Percentiles rank a stretch among this genome's conserved stretches.
Evolutionary conservation across 73 alveolate genomes (phyloP).

Genomic region (Effrenium voratum): DNA sequence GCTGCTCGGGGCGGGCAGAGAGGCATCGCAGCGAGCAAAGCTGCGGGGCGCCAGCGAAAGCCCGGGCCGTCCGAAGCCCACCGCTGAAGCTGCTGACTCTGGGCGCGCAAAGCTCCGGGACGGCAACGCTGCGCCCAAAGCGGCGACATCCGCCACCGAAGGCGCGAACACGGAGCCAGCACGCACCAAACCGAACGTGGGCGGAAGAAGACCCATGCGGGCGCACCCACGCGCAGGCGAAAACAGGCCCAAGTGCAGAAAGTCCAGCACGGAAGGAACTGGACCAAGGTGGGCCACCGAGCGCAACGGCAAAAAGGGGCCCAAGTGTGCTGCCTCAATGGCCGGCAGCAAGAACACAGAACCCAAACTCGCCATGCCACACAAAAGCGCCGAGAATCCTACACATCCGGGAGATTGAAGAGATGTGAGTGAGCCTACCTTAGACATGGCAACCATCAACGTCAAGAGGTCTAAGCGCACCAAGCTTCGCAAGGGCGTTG

Average conservation of each 20-base stretch:
- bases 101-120: neutral
- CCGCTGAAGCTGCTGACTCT: neutral
- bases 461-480: neutral
- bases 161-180: neutral
- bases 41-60: neutral
- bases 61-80: neutral
- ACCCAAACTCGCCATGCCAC: too few species aligned
- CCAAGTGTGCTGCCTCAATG: neutral
- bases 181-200: neutral
- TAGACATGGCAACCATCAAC: neutral
- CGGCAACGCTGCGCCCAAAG: neutral
- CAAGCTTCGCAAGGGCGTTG: neutral
- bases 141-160: neutral
- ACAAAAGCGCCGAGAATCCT: too few species aligned
- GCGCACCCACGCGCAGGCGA: neutral
- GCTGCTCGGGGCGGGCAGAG: neutral
- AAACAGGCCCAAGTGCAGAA: neutral
- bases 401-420: too few species aligned
- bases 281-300: neutral
- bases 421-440: too few species aligned
- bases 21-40: neutral
- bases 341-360: neutral
- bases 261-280: neutral
- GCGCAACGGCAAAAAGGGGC: neutral
- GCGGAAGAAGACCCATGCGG: neutral